Percentiles rank a stretch among this genome's conserved stretches.
Evolutionary conservation across 805 yeast species (phyloP).

Genomic region (Debaryomyces maramus): DNA sequence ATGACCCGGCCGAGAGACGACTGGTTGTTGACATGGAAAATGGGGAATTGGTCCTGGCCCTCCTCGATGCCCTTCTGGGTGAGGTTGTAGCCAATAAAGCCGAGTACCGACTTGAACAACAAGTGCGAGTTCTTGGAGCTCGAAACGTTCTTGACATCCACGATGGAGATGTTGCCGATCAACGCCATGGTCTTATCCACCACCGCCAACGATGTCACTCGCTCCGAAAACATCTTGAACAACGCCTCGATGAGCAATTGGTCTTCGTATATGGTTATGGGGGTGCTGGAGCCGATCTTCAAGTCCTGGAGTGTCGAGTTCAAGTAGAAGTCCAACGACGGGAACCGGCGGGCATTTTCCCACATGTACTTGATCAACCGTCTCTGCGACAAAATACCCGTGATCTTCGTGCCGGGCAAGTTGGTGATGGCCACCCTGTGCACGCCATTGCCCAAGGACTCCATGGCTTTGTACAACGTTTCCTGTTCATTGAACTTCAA

Average conservation of each 20-base stretch:
- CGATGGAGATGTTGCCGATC: slow-evolving; percentile 90
- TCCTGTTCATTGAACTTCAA: slow-evolving; percentile 70
- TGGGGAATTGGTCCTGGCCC: slow-evolving; percentile 95
- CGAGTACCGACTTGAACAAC: slow-evolving; percentile 79
- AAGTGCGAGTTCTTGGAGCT: slow-evolving; percentile 83
- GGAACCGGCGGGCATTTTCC: slow-evolving; percentile 90
- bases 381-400: slow-evolving; percentile 89
- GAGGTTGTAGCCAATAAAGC: slow-evolving; percentile 82
- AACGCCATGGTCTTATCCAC: slow-evolving; percentile 75
- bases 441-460: slow-evolving; percentile 90
- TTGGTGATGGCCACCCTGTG: slow-evolving; percentile 86
- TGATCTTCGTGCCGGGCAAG: slow-evolving; percentile 44
- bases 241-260: slow-evolving; percentile 85
- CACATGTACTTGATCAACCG: slow-evolving; percentile 80
- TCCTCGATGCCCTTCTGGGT: slow-evolving; percentile 88
- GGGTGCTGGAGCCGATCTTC: slow-evolving; percentile 68
- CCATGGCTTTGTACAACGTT: slow-evolving; percentile 71
- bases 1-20: slow-evolving; percentile 84
- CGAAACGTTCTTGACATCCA: slow-evolving; percentile 88
- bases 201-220: slow-evolving; percentile 90
- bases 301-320: slow-evolving; percentile 68
- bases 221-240: slow-evolving; percentile 75
- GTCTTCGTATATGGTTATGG: slow-evolving; percentile 83
- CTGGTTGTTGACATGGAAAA: slow-evolving; percentile 82
- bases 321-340: slow-evolving; percentile 72